phyloP scores from a whole-genome alignment of 2,329 filamentous ascomycete species.

The Shiraia bambusicola region DNA sequence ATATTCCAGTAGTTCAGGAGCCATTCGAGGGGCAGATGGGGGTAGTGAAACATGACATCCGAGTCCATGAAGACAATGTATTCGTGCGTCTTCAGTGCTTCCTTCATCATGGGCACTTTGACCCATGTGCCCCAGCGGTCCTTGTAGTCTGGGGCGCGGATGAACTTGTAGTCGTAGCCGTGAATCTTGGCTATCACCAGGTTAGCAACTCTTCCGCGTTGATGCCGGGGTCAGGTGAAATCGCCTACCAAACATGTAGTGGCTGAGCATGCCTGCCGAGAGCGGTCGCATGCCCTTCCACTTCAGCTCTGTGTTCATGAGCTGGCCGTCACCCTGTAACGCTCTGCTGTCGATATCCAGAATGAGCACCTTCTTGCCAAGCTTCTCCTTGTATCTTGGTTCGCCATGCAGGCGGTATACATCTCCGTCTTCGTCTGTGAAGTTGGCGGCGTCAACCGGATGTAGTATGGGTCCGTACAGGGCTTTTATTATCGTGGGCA shows the following conservation, averaged over 20 bases:
- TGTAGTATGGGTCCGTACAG: constrained; percentile 41
- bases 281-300: constrained; percentile 43
- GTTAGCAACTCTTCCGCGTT: constrained; percentile 9
- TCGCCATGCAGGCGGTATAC: constrained; percentile 33
- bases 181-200: constrained; percentile 46
- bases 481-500: constrained; percentile 41
- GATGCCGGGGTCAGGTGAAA: not conserved
- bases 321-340: constrained; percentile 36
- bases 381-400: constrained; percentile 37
- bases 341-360: constrained; percentile 43
- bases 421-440: constrained; percentile 43
- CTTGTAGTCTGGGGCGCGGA: constrained; percentile 46
- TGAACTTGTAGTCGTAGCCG: constrained; percentile 54
- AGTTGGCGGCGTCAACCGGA: constrained; percentile 39
- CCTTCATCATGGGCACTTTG: constrained; percentile 52
- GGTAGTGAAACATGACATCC: constrained; percentile 53
- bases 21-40: constrained; percentile 53
- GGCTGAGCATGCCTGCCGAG: constrained; percentile 43
- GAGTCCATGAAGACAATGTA: constrained; percentile 54
- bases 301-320: constrained; percentile 40
- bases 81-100: constrained; percentile 44
- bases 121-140: constrained; percentile 52
- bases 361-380: constrained; percentile 42
- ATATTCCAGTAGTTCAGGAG: constrained; percentile 55
- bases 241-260: constrained; percentile 41